A percentile compares a stretch with the other conserved stretches of the same genome.
phyloP scores from a whole-genome alignment of 1,284 basidiomycete genomes.

The Moesziomyces antarcticus region DNA sequence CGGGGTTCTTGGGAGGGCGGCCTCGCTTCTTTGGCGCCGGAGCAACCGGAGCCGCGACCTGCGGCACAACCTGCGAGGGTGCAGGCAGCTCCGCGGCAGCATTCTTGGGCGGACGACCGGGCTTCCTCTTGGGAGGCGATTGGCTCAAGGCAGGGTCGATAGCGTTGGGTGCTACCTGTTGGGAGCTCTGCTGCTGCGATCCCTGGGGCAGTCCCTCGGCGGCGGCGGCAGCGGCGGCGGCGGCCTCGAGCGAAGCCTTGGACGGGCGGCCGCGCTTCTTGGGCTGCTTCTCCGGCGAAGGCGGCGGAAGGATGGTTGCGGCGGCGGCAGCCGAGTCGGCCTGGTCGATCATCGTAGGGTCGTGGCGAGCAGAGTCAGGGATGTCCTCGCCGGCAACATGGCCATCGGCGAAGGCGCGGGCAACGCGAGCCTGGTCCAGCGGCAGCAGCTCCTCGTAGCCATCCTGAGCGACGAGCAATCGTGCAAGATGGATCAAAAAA shows the following conservation, averaged over 20 bases:
- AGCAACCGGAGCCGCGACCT: slow-evolving; percentile 5
- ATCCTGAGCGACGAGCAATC: slow-evolving; percentile 15
- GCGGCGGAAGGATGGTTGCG: slow-evolving; percentile 1
- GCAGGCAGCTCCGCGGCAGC: slow-evolving; percentile 10
- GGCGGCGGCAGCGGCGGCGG: slow-evolving; percentile 4
- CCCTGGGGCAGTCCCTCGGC: slow-evolving; percentile 8
- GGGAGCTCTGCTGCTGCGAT: not conserved
- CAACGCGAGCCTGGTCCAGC: slow-evolving; percentile 35
- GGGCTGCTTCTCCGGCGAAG: slow-evolving; percentile 11
- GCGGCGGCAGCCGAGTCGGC: slow-evolving; percentile 13
- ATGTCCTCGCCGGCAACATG: slow-evolving; percentile 54
- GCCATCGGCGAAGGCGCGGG: slow-evolving; percentile 43
- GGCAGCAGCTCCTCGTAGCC: slow-evolving; percentile 51
- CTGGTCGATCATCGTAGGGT: slow-evolving; percentile 2
- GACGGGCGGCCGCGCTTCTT: slow-evolving; percentile 46
- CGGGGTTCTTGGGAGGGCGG: slow-evolving; percentile 28
- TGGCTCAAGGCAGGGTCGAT: slow-evolving; percentile 1
- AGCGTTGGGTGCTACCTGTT: slow-evolving; percentile 4
- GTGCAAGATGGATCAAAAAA: not conserved
- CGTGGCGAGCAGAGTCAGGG: slow-evolving; percentile 47
- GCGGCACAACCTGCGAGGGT: not conserved
- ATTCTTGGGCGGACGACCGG: slow-evolving; percentile 30
- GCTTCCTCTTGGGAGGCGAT: slow-evolving; percentile 23
- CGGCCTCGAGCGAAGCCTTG: slow-evolving; percentile 18
- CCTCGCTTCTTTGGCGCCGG: slow-evolving; percentile 32